phyloP scores from a whole-genome alignment of 805 yeast species.

The Danielia reshetovae region DNA sequence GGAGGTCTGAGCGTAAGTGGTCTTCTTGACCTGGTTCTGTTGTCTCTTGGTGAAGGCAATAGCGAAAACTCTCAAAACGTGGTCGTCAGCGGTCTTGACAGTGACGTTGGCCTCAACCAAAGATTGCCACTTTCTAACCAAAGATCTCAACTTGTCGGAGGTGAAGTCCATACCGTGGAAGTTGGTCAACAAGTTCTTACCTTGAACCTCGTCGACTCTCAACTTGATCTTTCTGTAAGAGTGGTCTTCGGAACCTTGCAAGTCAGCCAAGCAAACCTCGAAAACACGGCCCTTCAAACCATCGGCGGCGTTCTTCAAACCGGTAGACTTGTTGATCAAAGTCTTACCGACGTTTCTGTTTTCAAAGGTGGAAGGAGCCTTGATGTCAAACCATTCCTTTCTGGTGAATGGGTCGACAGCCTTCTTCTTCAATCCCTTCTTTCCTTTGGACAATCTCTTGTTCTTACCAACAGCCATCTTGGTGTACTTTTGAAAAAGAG shows the following conservation, averaged over 20 bases:
- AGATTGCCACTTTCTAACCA: constrained; percentile 7
- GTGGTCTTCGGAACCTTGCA: constrained; percentile 8
- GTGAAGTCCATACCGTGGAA: constrained; percentile 8
- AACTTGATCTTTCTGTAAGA: constrained; percentile 5
- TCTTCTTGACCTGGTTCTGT: constrained; percentile 6
- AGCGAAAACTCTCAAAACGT: constrained; percentile 5
- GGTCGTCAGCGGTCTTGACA: constrained; percentile 7
- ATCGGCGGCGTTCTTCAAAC: constrained; percentile 9
- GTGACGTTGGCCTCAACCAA: constrained; percentile 7
- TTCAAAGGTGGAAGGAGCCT: constrained; percentile 9
- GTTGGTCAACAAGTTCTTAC: constrained; percentile 8
- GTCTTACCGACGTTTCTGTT: constrained; percentile 8
- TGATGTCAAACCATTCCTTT: constrained; percentile 11
- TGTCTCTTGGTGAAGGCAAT: constrained; percentile 9
- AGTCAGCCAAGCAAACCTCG: constrained; percentile 8
- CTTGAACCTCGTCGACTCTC: constrained; percentile 8
- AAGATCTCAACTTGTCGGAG: constrained; percentile 5
- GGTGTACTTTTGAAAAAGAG: constrained; percentile 5
- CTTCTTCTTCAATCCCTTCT: constrained; percentile 10
- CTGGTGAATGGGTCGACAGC: constrained; percentile 9
- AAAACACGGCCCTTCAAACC: constrained; percentile 8
- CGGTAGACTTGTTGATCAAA: constrained; percentile 8
- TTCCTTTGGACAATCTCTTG: constrained; percentile 11
- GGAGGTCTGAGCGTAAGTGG: constrained; percentile 6
- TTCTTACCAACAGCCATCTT: constrained; percentile 11